Base-by-base conservation (phyloP, 192 early-diverging fungal species). In the Rhizoclosmatium sp. region DNA sequence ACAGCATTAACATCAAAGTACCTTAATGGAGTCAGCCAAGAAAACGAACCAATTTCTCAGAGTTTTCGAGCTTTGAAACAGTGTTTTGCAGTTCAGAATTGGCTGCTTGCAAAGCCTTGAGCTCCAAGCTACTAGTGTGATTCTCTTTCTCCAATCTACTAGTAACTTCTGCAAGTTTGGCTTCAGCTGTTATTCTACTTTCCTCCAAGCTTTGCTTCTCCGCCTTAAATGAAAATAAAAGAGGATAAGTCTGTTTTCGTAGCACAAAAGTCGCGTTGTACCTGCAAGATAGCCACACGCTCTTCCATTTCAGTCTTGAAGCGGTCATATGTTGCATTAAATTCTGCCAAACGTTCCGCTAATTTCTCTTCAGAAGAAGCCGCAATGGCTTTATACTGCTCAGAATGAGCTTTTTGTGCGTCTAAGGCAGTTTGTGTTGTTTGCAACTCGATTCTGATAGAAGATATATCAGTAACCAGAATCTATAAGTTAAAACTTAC, bases 271-370 rank as follows among this genome's bases (percentile, higher is more conserved):
- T 0, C 51, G 16, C 51, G 16, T 16, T 54, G 9, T 12, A 80
- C 78, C 47, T 78, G 51, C 10, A 71, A 31, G 21, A 31, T 74
- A 2, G 9, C 44, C 10, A 85, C 71, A 58, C 84, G 76, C 65
- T 69, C 14, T 54, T 89, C 85, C 77, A 82, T 89, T 64, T 87
- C 85, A 23, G 79, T 82, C 77, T 90, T 90, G 80, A 90, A 94
- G 58, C 84, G 80, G 75, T 95, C 94, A 80, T 92, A 94, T 0
- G 92, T 88, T 2, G 84, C 78, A 47, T 89, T 88, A 59, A 93
- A 82, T 80, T 92, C 89, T 3, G 82, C 81, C 62, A 93, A 47
- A 16, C 75, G 61, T 72, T 80, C 79, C 9, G 64, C 65, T 2
- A 80, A 85, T n/a, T 89, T 78, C 42, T 80, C 83, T 66, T 95